Base-by-base conservation (phyloP, 768 basidiomycete species). In the Fistulinella prunicolor region DNA sequence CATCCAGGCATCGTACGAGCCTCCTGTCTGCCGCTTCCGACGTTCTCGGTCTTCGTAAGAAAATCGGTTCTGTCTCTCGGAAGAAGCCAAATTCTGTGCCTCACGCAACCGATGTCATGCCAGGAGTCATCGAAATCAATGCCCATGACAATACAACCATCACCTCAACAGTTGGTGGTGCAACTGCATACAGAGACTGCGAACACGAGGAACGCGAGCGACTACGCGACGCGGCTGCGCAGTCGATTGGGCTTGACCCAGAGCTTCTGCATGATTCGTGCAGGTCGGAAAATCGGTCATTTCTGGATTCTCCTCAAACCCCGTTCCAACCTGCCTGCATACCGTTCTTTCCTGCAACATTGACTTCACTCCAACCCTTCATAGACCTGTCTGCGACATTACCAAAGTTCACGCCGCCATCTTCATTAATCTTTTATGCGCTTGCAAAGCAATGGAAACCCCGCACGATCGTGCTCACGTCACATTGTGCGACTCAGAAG, bases 141-240 rank as follows among this genome's bases (percentile, higher is more conserved):
- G 80, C 79, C 9, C 71, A 66, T 68, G 49, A 59, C 44, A 51
- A 56, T 48, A 44, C 54, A 1, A 49, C 50, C 1, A 21, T 59
- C 44, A 53, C 61, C 21, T 40, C 64, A 5, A 42, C 50, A 0
- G 3, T 57, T 3, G 38, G 67, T 38, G 69, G 73, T 4, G 35
- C 59, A 17, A 46, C 41, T 8, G 23, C 60, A 3, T 56, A 60
- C 44, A 53, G 13, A 39, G 81, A 86, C 53, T 77, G 73, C 38
- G 88, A 90, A 57, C 74, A 78, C 40, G 82, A 84, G 59, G 88
- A 90, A 57, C 79, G 89, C 9, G 79, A 85, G 53, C 79, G 86
- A n/a, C 68, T 91, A 26, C 73, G 86, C 26, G 83, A 85, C 46
- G 81, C 78, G 32, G 89, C 89, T 16, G 89, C 88, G 0, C 82